Base-by-base conservation (phyloP, 495 filamentous ascomycete genomes). In the Gamarada debralockiae region DNA sequence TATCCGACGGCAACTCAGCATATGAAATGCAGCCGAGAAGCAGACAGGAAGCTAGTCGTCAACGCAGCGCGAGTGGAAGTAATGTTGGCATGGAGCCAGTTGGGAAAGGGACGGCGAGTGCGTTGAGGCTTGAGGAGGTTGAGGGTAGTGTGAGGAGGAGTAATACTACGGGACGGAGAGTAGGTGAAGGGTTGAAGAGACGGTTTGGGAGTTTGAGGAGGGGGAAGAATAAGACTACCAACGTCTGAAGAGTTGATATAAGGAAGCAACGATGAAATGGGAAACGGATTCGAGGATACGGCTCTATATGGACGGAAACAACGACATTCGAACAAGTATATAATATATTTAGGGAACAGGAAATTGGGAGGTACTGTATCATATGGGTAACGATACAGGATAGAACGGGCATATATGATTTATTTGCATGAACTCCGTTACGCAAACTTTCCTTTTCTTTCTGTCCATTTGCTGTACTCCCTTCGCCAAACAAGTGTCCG, bases 151-250 rank as follows among this genome's bases (percentile, higher is more conserved):
- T 66, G 24, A 59, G 50, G 13, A 56, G 71, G 44, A 67, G 64
- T 31, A 71, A 69, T 40, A 66, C 68, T 0, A 72, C 64, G 6
- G 65, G 68, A 7, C 67, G 68, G 56, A 64, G 62, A 23, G 21
- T 76, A 9, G 60, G 69, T 1, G 69, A 73, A 40, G 68, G 67
- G 10, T 56, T 79, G 37, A 78, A 73, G 64, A 65, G 66, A 31
- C 60, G 73, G 12, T 66, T 78, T 46, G 73, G 73, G 10, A 77
- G 73, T 46, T 44, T 80, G 24, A 65, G 71, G 22, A 58, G 63
- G 41, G 71, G 49, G 17, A 56, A 57, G 40, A 55, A 52, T 18
- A 48, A n/a, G 2, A 21, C 10, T 25, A 5, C 39, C 39, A 27
- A 37, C 17, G 36, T 46, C 34, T 36, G n/a, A 24, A 44, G 13